Percentiles rank a stretch among this genome's conserved stretches.
These are phyloP conservation scores for Vitis labrusca DNA, from an alignment of 164 flowering plant genomes.

Conservation along the genomic window DNA sequence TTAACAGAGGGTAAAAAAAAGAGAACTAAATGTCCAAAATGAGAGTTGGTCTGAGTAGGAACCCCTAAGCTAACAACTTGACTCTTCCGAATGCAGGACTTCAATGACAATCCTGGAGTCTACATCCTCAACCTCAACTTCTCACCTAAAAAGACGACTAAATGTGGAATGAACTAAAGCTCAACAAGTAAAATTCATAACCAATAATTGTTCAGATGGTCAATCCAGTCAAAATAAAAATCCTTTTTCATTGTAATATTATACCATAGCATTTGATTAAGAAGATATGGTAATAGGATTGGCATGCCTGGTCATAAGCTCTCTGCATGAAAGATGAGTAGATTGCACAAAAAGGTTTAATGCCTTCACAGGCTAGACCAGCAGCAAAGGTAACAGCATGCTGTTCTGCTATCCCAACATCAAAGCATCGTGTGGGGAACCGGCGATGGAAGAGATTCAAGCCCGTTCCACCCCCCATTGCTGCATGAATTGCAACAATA, in stretches of 20 bases:
- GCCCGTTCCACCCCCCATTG: constrained; percentile 99
- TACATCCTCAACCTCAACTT: too few species aligned
- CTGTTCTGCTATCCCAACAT: constrained; percentile 98
- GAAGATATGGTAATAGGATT: not conserved
- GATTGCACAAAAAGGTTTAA: constrained; percentile 92
- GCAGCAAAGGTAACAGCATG: constrained; percentile 99
- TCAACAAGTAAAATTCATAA: too few species aligned
- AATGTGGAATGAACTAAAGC: too few species aligned
- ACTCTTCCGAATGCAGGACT: too few species aligned
- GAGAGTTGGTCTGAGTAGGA: too few species aligned
- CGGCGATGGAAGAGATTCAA: constrained; percentile 76
- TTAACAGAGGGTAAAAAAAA: too few species aligned
- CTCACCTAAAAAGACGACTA: too few species aligned
- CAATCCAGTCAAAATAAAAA: too few species aligned
- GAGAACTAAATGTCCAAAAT: too few species aligned
- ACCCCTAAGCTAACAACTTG: too few species aligned
- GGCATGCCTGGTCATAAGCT: constrained; percentile 88
- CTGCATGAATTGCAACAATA: constrained; percentile 94
- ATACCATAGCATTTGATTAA: not conserved
- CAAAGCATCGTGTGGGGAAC: constrained; percentile 85
- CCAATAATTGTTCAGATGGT: too few species aligned
- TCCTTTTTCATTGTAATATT: not conserved
- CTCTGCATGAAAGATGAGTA: constrained; percentile 98
- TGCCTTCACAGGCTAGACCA: constrained; percentile 92
- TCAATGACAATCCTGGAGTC: too few species aligned